A percentile compares a stretch with the other conserved stretches of the same genome.
Conservation (phyloP, 1,139 yeast genomes). For the Lodderomyces margitis region DNA sequence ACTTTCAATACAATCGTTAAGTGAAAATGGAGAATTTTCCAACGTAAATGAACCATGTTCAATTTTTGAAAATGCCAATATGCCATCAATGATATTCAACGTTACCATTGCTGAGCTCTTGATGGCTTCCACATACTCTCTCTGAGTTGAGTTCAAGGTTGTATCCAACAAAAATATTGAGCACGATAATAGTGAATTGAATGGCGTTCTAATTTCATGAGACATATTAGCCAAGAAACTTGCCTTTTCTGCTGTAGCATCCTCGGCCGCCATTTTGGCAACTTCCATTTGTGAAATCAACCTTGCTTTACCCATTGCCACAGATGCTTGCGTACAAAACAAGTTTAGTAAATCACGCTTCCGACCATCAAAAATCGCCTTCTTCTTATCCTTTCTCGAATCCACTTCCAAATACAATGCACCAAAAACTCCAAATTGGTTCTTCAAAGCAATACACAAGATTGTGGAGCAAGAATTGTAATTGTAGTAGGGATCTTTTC, state of each 20-base stretch:
- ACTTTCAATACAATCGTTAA: constrained; percentile 52
- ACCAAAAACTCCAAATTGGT: constrained; percentile 43
- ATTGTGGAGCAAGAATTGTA: constrained; percentile 35
- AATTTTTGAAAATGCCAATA: constrained; percentile 54
- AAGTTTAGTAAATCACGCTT: constrained; percentile 44
- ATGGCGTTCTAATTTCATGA: constrained; percentile 59
- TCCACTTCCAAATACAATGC: constrained; percentile 45
- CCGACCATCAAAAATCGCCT: constrained; percentile 15
- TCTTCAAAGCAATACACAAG: constrained; percentile 49
- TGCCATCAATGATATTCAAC: constrained; percentile 55
- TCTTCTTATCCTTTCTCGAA: constrained; percentile 4
- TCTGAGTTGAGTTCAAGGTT: constrained; percentile 43
- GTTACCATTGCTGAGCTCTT: constrained; percentile 53
- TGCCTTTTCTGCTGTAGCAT: constrained; percentile 59
- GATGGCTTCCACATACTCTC: constrained; percentile 56
- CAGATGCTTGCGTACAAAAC: constrained; percentile 55
- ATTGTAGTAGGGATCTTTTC: constrained; percentile 42
- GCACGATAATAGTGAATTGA: constrained; percentile 55
- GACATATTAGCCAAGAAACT: constrained; percentile 61
- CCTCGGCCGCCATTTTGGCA: constrained; percentile 57
- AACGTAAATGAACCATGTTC: constrained; percentile 54
- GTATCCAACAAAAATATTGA: constrained; percentile 55
- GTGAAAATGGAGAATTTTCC: constrained; percentile 48
- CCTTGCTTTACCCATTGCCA: constrained; percentile 49
- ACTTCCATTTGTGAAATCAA: constrained; percentile 50